Base-by-base conservation (phyloP, 108 stramenopile genomes). In the Nannochloropsis gaditana region DNA sequence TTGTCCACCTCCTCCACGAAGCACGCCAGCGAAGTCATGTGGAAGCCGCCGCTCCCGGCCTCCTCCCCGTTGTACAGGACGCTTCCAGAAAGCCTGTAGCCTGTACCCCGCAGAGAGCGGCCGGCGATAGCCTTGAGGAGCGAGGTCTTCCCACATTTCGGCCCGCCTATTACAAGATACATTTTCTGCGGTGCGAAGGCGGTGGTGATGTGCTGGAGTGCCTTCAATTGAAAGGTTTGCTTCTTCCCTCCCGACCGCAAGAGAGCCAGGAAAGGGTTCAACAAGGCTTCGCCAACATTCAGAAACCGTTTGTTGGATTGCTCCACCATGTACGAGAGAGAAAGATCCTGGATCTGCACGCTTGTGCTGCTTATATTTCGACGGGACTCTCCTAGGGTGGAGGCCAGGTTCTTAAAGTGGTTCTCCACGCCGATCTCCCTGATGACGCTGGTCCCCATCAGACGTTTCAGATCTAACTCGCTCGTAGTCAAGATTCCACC, bases 11-110 rank as follows among this genome's bases (percentile, higher is more conserved):
- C 91, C 80, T 86, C 79, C 43, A 87, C 88, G 31, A 84, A 84
- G 43, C 81, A 43, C 47, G 89, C 89, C 41, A 92, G 45, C 79
- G 89, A 59, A 45, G 88, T 85, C 41, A 86, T 84, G n/a, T 84
- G 43, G 15, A 41, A 84, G 45, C 59, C 45, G 45, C 80, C 81
- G 21, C 50, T 80, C 42, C n/a, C 15, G 19, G 59, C 59, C 15
- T n/a, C n/a, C 59, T 73, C 59, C 83, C 90, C 90, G 82, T 91
- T 88, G 90, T 91, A 91, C 43, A 41, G 10, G 6, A 90, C 45
- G 15, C 17, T 73, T 9, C 90, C 89, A 21, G n/a, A n/a, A 19
- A 87, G 11, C 42, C 44, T 86, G 85, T 81, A 86, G 17, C 87
- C 85, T 11, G 84, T 80, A 83, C 84, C 88, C 21, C 45, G 41